Conservation (phyloP, 495 filamentous ascomycete genomes). For the Neurospora tetraspora region DNA sequence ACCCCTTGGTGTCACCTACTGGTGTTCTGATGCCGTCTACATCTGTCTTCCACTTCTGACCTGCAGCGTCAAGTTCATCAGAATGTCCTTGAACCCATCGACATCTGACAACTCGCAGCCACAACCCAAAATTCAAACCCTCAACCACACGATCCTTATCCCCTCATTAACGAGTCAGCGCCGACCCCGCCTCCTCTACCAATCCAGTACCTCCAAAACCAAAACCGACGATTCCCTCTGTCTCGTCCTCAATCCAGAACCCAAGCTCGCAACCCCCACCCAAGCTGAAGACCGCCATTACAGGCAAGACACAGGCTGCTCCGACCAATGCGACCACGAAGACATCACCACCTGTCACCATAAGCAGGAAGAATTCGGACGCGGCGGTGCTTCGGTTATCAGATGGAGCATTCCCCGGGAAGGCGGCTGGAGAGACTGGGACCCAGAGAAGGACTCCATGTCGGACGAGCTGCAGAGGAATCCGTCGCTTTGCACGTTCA, state of each 20-base stretch:
- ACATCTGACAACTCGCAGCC: neutral
- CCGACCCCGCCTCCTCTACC: neutral
- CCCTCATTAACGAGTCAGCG: neutral
- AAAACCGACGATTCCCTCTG: neutral
- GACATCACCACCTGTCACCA: neutral
- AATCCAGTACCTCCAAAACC: neutral
- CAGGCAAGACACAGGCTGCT: neutral
- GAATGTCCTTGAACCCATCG: neutral
- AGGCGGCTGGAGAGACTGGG: neutral
- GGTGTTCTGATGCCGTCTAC: neutral
- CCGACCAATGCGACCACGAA: neutral
- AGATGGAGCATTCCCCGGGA: neutral
- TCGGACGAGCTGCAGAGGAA: neutral
- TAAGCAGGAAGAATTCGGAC: neutral
- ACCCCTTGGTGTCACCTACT: neutral
- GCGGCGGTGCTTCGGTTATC: neutral
- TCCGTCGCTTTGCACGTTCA: neutral
- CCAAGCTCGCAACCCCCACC: neutral
- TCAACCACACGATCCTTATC: neutral
- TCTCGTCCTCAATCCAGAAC: neutral
- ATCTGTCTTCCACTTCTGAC: neutral
- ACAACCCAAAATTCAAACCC: neutral
- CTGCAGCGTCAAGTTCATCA: constrained; percentile 1
- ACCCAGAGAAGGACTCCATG: neutral
- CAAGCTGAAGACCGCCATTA: neutral